A percentile compares a stretch with the other conserved stretches of the same genome.
These are phyloP conservation scores for Porcisia hertigi DNA, from an alignment of 208 protist genomes.

Conservation along the genomic window DNA sequence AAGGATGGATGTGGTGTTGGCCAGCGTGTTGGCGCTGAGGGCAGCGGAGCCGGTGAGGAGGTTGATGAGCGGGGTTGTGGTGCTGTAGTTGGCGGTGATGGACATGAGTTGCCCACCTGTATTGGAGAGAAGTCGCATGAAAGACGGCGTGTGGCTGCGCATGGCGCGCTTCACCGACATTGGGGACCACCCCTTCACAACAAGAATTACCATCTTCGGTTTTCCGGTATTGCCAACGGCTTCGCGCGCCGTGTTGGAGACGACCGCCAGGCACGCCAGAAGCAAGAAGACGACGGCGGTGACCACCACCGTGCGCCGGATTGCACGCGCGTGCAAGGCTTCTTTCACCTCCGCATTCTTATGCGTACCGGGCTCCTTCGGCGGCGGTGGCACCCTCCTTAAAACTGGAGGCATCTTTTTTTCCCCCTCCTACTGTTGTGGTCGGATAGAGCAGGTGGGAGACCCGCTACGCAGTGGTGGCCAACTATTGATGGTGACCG, in stretches of 20 bases:
- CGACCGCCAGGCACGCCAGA: slow-evolving; percentile 52
- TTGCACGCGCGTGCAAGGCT: slow-evolving; percentile 59
- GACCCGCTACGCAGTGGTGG: background rate
- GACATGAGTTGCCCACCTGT: slow-evolving; percentile 39
- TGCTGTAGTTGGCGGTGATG: slow-evolving; percentile 16
- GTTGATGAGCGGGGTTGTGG: slow-evolving; percentile 34
- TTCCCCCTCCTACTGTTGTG: background rate
- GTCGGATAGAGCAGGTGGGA: background rate
- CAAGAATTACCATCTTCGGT: slow-evolving; percentile 56
- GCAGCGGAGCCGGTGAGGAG: slow-evolving; percentile 55
- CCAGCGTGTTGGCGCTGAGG: slow-evolving; percentile 29
- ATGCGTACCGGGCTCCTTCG: slow-evolving; percentile 60
- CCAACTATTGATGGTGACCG: background rate
- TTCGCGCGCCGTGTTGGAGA: slow-evolving; percentile 54
- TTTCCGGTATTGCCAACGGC: slow-evolving; percentile 21
- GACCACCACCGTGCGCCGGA: slow-evolving; percentile 61
- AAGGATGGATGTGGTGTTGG: slow-evolving; percentile 44
- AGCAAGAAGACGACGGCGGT: slow-evolving; percentile 70
- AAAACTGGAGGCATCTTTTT: slow-evolving; percentile 26
- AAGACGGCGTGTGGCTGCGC: slow-evolving; percentile 68
- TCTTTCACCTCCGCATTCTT: slow-evolving; percentile 74
- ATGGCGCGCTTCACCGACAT: slow-evolving; percentile 38
- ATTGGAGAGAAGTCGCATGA: slow-evolving; percentile 45
- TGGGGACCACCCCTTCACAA: slow-evolving; percentile 42
- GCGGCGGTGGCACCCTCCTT: slow-evolving; percentile 39